Conservation (phyloP, 202 grass and related monocot species). For the Musa balbisiana region DNA sequence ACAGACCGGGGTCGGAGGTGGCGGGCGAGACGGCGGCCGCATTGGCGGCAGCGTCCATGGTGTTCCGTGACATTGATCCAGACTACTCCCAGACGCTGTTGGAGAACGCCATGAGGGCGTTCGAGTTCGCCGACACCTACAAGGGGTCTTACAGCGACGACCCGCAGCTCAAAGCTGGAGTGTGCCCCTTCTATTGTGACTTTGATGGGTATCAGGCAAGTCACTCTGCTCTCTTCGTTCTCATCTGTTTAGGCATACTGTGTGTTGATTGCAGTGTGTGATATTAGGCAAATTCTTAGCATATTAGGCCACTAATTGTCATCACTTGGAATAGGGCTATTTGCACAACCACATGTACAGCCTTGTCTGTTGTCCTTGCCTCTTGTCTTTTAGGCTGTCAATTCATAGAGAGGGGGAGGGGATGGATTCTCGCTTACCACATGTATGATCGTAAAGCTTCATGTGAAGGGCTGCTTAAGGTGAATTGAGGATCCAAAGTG, state of each 20-base stretch:
- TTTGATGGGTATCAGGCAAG: slow-evolving; percentile 87
- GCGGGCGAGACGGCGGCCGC: slow-evolving; percentile 86
- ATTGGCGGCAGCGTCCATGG: slow-evolving; percentile 72
- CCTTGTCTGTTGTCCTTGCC: neutral
- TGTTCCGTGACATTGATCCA: slow-evolving; percentile 48
- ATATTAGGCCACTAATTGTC: neutral
- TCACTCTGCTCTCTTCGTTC: slow-evolving; percentile 5
- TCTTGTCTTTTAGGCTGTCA: neutral
- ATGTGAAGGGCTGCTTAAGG: neutral
- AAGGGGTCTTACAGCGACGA: slow-evolving; percentile 87
- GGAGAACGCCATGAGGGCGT: slow-evolving; percentile 45
- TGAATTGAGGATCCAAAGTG: no score
- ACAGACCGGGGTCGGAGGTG: slow-evolving; percentile 58
- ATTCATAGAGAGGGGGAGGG: neutral
- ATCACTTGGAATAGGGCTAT: neutral
- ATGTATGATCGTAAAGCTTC: neutral
- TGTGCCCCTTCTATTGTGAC: slow-evolving; percentile 92
- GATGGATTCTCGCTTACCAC: neutral
- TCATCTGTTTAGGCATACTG: neutral
- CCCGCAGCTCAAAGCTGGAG: slow-evolving; percentile 46
- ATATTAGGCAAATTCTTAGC: neutral
- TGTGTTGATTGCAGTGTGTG: neutral
- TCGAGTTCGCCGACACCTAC: slow-evolving; percentile 77
- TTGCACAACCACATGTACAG: neutral
- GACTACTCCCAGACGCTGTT: slow-evolving; percentile 54